Evolutionary conservation across 495 filamentous ascomycete genomes (phyloP), one percentile per base, ranked within the genome.

Genomic region (Xylaria scruposa): DNA sequence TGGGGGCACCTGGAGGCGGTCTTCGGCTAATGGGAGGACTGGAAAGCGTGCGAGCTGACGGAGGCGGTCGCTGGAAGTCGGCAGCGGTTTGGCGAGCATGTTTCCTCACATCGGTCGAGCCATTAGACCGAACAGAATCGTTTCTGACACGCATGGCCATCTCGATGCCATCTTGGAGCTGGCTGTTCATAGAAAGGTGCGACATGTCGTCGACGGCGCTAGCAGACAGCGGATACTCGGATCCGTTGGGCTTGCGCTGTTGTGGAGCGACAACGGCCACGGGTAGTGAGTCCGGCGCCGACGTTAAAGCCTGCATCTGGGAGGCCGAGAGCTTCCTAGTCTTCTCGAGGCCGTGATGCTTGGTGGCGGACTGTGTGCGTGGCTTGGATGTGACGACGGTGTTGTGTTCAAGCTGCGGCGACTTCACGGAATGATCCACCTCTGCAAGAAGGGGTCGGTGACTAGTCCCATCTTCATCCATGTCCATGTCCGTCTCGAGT

Each of bases 281-380:
- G 26, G 85, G 86, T 0, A 88, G 75, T 21, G 83, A 87, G 54
- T 87, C 84, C 24, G 87, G 85, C 0, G 88, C 84, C 7, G 83
- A 81, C 0, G 87, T 85, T 49, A 90, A 75, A 49, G 86, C 85
- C 42, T 86, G 81, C 42, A 90, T 85, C 79, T 89, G 84, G 69
- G 82, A 84, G 1, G 87, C 86, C 0, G 88, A 89, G 36, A 90
- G 83, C 51, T 88, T 87, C 67, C 87, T 76, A 38, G 85, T 77
- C 56, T 81, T 85, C 46, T 70, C 68, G 15, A n/a, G 60, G 19
- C 68, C 46, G 40, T 21, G 9, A 79, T 81, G 24, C 49, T 75
- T 77, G 15, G 69, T 70, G 17, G 21, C 26, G 10, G 74, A 77
- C 59, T 71, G 76, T 7, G 77, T 67, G 56, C 77, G 74, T 31